Evolutionary conservation across 2,329 filamentous ascomycete species (phyloP).

Genomic region (Calonectria crousiana): DNA sequence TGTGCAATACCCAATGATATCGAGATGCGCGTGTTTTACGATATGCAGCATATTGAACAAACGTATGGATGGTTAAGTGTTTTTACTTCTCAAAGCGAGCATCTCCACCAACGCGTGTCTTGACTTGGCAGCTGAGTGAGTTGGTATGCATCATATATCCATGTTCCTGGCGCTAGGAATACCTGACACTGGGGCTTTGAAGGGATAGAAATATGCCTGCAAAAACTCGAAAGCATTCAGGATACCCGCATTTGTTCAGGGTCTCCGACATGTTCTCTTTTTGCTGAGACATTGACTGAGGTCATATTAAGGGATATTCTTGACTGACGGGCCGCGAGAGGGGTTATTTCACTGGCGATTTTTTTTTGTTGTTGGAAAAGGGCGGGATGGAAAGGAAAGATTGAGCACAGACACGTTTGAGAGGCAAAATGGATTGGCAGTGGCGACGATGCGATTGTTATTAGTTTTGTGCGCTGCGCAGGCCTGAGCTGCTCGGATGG

Average conservation of each 20-base stretch:
- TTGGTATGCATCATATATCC: neutral
- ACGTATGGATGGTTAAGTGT: neutral
- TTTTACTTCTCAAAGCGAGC: neutral
- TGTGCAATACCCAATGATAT: neutral
- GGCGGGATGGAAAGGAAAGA: neutral
- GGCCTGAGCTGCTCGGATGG: neutral
- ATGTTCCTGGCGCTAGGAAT: neutral
- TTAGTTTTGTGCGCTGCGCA: neutral
- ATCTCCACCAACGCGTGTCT: too few relatives aligned
- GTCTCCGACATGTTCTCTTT: neutral
- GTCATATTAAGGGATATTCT: neutral
- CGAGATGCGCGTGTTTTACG: neutral
- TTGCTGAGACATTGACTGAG: constrained; percentile 11
- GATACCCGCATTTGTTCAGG: neutral
- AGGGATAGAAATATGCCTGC: neutral
- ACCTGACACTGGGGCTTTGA: neutral
- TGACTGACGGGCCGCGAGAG: constrained; percentile 2
- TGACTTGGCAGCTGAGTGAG: neutral
- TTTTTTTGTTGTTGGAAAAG: neutral
- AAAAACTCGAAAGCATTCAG: neutral
- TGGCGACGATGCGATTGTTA: neutral
- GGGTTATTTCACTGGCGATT: neutral
- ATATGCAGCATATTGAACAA: too few relatives aligned
- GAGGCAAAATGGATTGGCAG: neutral
- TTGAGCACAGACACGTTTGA: neutral